Percentiles rank a stretch among this genome's conserved stretches.
phyloP scores from a whole-genome alignment of 768 basidiomycete species.

The Chalciporus chontae region DNA sequence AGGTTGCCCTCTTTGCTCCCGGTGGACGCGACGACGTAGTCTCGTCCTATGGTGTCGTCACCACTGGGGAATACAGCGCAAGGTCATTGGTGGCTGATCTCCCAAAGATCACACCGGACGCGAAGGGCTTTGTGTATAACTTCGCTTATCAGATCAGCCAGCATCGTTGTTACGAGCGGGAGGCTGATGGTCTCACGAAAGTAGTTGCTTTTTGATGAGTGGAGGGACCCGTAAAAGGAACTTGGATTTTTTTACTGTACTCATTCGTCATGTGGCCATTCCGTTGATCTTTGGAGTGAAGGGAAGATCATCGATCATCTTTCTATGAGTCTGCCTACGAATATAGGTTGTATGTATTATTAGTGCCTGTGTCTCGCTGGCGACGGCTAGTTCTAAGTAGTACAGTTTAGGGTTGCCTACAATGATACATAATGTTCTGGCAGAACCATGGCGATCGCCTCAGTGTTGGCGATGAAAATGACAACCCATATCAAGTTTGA shows the following conservation, averaged over 20 bases:
- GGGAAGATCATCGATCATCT: too few species aligned
- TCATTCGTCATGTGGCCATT: too few species aligned
- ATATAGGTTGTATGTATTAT: conserved; percentile 7
- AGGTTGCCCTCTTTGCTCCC: conserved; percentile 40
- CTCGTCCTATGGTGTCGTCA: conserved; percentile 60
- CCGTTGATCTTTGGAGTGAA: too few species aligned
- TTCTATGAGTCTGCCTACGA: too few species aligned
- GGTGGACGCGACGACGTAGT: conserved; percentile 37
- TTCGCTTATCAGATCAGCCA: conserved; percentile 64
- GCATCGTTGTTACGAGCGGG: conserved; percentile 63
- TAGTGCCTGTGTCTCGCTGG: neutral
- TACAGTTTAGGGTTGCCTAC: too few species aligned
- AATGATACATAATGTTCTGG: too few species aligned
- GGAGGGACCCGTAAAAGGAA: too few species aligned
- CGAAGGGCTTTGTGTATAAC: conserved; percentile 53
- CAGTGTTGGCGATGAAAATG: too few species aligned
- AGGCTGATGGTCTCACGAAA: conserved; percentile 51
- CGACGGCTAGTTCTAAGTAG: too few species aligned
- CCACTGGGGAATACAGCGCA: conserved; percentile 49
- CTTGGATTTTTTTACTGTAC: too few species aligned
- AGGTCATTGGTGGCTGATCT: conserved; percentile 38
- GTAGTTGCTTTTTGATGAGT: conserved; percentile 45
- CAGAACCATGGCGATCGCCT: too few species aligned
- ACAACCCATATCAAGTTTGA: too few species aligned
- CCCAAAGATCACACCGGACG: conserved; percentile 39